Base-by-base conservation (phyloP, 495 filamentous ascomycete species). In the Copromyces sp. region DNA sequence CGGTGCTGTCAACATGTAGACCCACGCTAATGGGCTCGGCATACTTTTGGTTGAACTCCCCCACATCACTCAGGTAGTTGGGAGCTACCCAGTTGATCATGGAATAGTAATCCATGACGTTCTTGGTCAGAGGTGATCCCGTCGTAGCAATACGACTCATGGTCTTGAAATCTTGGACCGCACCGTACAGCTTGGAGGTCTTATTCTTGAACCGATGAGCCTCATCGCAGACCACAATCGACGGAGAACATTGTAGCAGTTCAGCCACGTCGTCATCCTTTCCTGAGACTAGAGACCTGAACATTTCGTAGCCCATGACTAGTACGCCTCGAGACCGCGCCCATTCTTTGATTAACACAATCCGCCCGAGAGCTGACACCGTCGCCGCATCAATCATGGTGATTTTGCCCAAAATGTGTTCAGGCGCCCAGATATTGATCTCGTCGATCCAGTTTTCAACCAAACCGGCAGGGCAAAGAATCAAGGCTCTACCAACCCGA, bases 1-100 rank as follows among this genome's bases (percentile, higher is more conserved):
- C 9, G 1, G 79, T 83, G 75, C 91, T 93, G 53, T 97, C 91
- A 3, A 78, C 74, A 68, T 85, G 90, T 0, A 94, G 84, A 0
- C 94, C 95, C 39, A 85, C 81, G 35, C 87, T 79, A 73, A 98
- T 97, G 1, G 93, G 93, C 16, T 89, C 86, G 4, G 88, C 83
- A 75, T 91, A 98, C 37, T 89, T 84, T 0, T 83, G 78, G 45
- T 82, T 84, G 79, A 98, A 98, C 76, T 93, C 89, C 0, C 72
- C 72, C 3, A 81, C 75, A 7, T 86, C 84, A 17, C 92, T 93
- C 5, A 98, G 84, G 75, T 92, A 97, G 38, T 86, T 87, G 3
- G 93, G 91, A 4, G 92, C 88, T 41, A 95, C 89, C 94, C 94
- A 98, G 70, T 95, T 89, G 69, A 98, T 90, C 88, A 97, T 91